These are phyloP conservation scores for Ophiostoma pallidulum DNA, from an alignment of 2,329 filamentous ascomycete genomes.

Conservation along the genomic window DNA sequence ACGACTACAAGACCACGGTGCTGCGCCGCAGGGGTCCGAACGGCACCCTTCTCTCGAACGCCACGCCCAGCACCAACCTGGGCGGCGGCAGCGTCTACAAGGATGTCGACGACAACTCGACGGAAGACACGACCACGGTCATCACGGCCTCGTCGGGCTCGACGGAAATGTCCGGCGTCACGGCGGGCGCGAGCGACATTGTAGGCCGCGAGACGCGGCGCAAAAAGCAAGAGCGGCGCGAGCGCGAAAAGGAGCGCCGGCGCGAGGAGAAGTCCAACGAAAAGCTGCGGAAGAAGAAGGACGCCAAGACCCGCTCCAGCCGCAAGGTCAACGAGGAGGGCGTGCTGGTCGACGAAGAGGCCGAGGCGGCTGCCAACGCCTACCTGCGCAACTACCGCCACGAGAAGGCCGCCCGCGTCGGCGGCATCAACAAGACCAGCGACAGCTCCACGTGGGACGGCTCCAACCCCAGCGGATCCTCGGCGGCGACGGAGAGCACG, in stretches of 20 bases:
- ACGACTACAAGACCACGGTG: slow-evolving; percentile 96
- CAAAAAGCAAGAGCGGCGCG: slow-evolving; percentile 44
- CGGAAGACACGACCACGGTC: slow-evolving; percentile 32
- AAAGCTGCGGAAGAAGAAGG: slow-evolving; percentile 33
- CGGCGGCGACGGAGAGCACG: slow-evolving; percentile 23
- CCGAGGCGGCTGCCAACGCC: slow-evolving; percentile 53
- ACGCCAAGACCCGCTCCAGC: slow-evolving; percentile 27
- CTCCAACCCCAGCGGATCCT: slow-evolving; percentile 54
- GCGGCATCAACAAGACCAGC: slow-evolving; percentile 73
- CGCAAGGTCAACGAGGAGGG: slow-evolving; percentile 48
- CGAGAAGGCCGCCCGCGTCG: slow-evolving; percentile 78
- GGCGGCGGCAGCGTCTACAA: slow-evolving; percentile 83
- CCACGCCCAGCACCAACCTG: slow-evolving; percentile 70
- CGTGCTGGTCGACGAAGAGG: slow-evolving; percentile 52
- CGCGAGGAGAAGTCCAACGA: slow-evolving; percentile 26
- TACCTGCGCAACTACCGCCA: slow-evolving; percentile 77
- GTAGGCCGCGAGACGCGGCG: slow-evolving; percentile 44
- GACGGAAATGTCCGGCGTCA: slow-evolving; percentile 41
- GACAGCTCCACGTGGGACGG: slow-evolving; percentile 77
- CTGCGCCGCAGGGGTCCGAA: slow-evolving; percentile 81
- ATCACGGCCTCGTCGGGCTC: slow-evolving; percentile 15
- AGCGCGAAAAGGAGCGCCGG: slow-evolving; percentile 34
- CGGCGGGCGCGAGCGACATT: slow-evolving; percentile 47
- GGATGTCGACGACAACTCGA: slow-evolving; percentile 47
- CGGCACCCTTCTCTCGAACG: slow-evolving; percentile 74